Conservation (phyloP, 1,284 basidiomycete genomes). For the Ustilago tritici region DNA sequence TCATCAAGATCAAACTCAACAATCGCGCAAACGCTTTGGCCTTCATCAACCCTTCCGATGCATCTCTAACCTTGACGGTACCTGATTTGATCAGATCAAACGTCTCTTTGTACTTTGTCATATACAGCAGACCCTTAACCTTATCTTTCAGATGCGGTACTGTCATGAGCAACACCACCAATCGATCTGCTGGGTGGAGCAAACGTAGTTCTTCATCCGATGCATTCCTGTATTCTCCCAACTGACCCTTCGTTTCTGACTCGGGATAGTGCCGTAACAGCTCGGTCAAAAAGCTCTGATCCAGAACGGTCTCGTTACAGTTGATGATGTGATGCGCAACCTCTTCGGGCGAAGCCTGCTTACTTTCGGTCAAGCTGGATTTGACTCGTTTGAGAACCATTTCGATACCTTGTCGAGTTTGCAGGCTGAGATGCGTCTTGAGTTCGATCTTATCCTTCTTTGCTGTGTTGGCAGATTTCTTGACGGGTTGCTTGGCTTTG, state of each 20-base stretch:
- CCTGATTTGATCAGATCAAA: slow-evolving; percentile 59
- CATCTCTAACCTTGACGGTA: slow-evolving; percentile 58
- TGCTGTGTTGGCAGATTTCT: slow-evolving; percentile 64
- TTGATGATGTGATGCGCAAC: slow-evolving; percentile 68
- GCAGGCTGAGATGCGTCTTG: slow-evolving; percentile 66
- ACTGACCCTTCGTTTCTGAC: slow-evolving; percentile 68
- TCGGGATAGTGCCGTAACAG: slow-evolving; percentile 68
- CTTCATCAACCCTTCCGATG: slow-evolving; percentile 63
- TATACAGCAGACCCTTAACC: slow-evolving; percentile 92
- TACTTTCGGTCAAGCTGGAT: slow-evolving; percentile 51
- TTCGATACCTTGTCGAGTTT: slow-evolving; percentile 61
- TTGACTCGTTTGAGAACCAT: slow-evolving; percentile 50
- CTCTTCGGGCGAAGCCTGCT: slow-evolving; percentile 68
- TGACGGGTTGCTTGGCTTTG: slow-evolving; percentile 89
- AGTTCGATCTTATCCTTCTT: slow-evolving; percentile 70
- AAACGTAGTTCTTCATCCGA: slow-evolving; percentile 87
- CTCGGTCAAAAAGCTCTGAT: slow-evolving; percentile 68
- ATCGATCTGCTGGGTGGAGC: slow-evolving; percentile 91
- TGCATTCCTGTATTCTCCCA: slow-evolving; percentile 79
- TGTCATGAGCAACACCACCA: slow-evolving; percentile 97
- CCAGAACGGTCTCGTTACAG: slow-evolving; percentile 66
- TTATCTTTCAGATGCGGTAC: slow-evolving; percentile 91
- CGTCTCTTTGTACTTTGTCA: slow-evolving; percentile 66
- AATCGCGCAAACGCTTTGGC: slow-evolving; percentile 63
- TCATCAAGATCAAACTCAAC: slow-evolving; percentile 78